Base-by-base conservation (phyloP, 2,329 filamentous ascomycete species). In the Apiospora malaysiana region DNA sequence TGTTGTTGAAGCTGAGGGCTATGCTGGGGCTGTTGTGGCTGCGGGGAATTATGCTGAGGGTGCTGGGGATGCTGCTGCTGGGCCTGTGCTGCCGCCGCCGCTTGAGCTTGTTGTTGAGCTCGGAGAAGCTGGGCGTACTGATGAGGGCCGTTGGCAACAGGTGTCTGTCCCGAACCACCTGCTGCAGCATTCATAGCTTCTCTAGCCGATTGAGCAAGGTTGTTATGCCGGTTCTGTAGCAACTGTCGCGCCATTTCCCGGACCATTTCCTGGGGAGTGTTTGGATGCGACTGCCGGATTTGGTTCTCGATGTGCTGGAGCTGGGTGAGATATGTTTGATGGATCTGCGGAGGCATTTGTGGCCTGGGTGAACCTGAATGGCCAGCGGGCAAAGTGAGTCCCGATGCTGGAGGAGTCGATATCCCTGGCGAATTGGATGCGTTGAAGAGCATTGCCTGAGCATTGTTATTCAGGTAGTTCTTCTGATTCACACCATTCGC, bases 41-140 rank as follows among this genome's bases (percentile, higher is more conserved):
- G 67, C 1, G 45, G 67, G 16, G 68, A 59, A 18, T 63, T 63
- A 10, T 63, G 56, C 32, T 63, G 56, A 10, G 56, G 56, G 18
- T 51, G 49, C 14, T 45, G 68, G 21, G 47, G 21, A 18, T 71
- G 70, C 46, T 66, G 67, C 42, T 72, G 71, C 43, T 72, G 71
- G 23, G 68, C 68, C 46, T 72, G 71, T 14, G 69, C 68, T 18
- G 70, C 68, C n/a, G 71, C 70, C 25, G 72, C 70, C 37, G 76
- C 74, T 45, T 73, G 76, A 27, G 69, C 74, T 32, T 88, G 86
- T 72, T 89, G 88, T 74, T 90, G 88, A 49, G 88, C 87, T 63
- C 88, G 81, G 10, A 90, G 83, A 45, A 90, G 80, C 70, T 88
- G 87, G 1, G 88, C 88, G 75, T 90, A 90, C 72, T 90, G 88